phyloP scores from a whole-genome alignment of 805 yeast species.

The Ogataea naganishii region DNA sequence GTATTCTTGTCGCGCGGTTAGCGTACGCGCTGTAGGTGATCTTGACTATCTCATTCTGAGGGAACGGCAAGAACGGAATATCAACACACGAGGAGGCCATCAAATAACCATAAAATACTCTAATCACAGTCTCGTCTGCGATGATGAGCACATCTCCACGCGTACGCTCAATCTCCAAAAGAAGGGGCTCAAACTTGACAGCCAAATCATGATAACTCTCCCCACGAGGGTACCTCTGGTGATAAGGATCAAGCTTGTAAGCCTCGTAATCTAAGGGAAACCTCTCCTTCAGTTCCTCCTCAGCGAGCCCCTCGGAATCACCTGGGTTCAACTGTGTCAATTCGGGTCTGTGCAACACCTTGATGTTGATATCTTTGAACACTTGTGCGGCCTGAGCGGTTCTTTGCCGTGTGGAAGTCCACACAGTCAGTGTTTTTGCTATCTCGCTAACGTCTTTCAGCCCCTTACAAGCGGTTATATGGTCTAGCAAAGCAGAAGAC shows the following conservation, averaged over 20 bases:
- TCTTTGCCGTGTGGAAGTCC: constrained; percentile 89
- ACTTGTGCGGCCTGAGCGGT: constrained; percentile 72
- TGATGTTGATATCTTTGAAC: constrained; percentile 55
- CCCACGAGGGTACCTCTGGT: constrained; percentile 83
- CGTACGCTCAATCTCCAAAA: constrained; percentile 90
- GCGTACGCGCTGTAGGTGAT: constrained; percentile 81
- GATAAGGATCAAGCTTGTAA: constrained; percentile 75
- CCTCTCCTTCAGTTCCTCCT: constrained; percentile 45
- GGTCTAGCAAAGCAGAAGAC: constrained; percentile 42
- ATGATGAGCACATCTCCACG: constrained; percentile 80
- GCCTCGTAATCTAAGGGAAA: constrained; percentile 66
- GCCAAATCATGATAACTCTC: constrained; percentile 97
- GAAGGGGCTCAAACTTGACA: constrained; percentile 84
- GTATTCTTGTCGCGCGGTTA: constrained; percentile 52
- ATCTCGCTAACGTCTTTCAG: constrained; percentile 12
- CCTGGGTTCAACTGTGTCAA: constrained; percentile 89
- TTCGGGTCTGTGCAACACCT: constrained; percentile 69
- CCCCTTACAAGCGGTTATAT: constrained; percentile 22
- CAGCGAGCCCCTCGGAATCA: constrained; percentile 60
- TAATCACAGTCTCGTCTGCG: constrained; percentile 85
- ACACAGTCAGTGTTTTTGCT: constrained; percentile 51
- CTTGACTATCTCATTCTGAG: constrained; percentile 78
- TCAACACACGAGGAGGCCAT: constrained; percentile 88
- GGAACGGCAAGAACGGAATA: constrained; percentile 72
- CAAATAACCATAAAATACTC: constrained; percentile 87